Evolutionary conservation across 106 monocot species (phyloP).

Genomic region (Dioscorea dumetorum): DNA sequence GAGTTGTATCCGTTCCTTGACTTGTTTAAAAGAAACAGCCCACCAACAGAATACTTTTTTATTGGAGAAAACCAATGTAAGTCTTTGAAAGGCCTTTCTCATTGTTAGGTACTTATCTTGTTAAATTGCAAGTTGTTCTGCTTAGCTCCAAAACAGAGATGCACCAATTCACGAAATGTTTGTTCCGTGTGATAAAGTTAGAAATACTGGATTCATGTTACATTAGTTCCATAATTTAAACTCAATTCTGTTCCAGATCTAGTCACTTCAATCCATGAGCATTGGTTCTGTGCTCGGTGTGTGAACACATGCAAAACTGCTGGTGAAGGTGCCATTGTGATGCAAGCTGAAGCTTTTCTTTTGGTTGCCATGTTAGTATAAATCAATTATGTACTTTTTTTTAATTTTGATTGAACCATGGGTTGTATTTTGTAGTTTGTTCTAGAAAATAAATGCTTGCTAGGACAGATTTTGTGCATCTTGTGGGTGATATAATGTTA

Average conservation of each 20-base stretch:
- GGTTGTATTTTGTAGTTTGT: not conserved
- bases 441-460: no score
- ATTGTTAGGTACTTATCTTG: not conserved
- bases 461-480: not conserved
- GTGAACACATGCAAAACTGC: slow-evolving; percentile 69
- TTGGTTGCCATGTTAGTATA: slow-evolving; percentile 74
- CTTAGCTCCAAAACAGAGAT: not conserved
- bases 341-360: slow-evolving; percentile 64
- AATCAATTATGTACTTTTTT: not conserved
- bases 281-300: slow-evolving; percentile 85
- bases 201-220: not conserved
- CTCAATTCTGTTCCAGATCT: slow-evolving; percentile 32
- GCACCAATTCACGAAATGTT: not conserved
- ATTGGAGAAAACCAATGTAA: slow-evolving; percentile 81
- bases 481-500: slow-evolving; percentile 17
- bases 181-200: not conserved
- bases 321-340: slow-evolving; percentile 87
- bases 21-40: slow-evolving; percentile 53
- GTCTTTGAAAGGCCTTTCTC: not conserved
- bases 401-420: not conserved
- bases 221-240: not conserved
- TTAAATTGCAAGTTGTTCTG: no score
- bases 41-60: slow-evolving; percentile 62
- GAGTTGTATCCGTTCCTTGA: no score
- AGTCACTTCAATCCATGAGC: no score